A percentile compares a stretch with the other conserved stretches of the same genome.
These are phyloP conservation scores for Sugiyamaella castrensis DNA, from an alignment of 1,139 yeast species.

Conservation along the genomic window DNA sequence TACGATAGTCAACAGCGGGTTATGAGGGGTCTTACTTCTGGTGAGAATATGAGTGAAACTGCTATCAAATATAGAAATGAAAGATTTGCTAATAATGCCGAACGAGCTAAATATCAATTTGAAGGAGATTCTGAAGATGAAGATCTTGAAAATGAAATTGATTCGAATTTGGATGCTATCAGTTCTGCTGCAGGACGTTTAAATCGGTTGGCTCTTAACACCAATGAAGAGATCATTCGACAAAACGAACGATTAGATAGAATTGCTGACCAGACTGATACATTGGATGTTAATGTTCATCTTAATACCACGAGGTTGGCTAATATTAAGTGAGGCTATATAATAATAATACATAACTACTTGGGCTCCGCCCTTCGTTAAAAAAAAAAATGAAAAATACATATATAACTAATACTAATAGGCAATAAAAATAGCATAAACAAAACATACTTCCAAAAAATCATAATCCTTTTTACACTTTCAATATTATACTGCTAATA, in stretches of 20 bases:
- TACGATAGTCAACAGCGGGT: constrained; percentile 51
- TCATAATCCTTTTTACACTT: neutral
- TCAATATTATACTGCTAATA: neutral
- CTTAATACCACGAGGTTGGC: constrained; percentile 45
- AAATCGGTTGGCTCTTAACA: constrained; percentile 49
- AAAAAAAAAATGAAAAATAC: too few relatives aligned
- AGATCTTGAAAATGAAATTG: constrained; percentile 54
- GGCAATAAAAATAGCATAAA: neutral
- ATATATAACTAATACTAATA: neutral
- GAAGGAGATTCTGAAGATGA: constrained; percentile 62
- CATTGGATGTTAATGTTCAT: constrained; percentile 52
- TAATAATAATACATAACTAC: neutral
- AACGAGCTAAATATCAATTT: constrained; percentile 50
- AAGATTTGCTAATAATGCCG: constrained; percentile 35
- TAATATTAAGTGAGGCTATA: constrained; percentile 34
- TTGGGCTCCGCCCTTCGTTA: too few relatives aligned
- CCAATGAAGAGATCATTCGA: constrained; percentile 50
- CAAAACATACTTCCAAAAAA: neutral
- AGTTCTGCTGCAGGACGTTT: constrained; percentile 48
- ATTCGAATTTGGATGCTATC: constrained; percentile 51
- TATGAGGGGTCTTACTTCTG: constrained; percentile 39
- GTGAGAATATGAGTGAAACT: constrained; percentile 36
- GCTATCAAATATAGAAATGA: constrained; percentile 37
- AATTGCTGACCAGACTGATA: constrained; percentile 53
- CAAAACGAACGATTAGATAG: constrained; percentile 53